Base-by-base conservation (phyloP, 2,329 filamentous ascomycete species). In the Cladosporium oxysporum region DNA sequence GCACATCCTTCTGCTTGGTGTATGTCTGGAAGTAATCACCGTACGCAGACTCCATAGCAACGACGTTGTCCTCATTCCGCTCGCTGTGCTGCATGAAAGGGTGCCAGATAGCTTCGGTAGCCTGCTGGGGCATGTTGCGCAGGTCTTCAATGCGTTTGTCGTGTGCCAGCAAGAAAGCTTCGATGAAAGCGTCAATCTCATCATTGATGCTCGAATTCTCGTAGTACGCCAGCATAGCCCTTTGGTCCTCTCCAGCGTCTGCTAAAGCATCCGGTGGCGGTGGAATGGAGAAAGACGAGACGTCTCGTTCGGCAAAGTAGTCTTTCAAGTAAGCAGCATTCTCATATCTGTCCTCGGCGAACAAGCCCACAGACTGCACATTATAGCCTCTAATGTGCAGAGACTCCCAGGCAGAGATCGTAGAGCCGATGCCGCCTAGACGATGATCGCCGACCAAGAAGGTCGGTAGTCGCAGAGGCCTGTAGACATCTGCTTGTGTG, bases 1-100 rank as follows among this genome's bases (percentile, higher is more conserved):
- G n/a, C 73, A 74, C 62, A 81, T 67, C 68, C 65, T 66, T 70
- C 29, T 71, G 66, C n/a, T 69, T 72, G 28, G 69, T 66, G 62
- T 74, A 79, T 0, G 88, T 88, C 73, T 94, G 90, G 76, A 95
- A 96, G 74, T 87, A 88, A 73, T 94, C 91, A 8, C 89, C 90
- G 66, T 90, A 85, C 0, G 92, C 92, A 0, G 91, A 94, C 75
- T 96, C 92, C 65, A 96, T 93, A 0, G 88, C 84, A 0, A 88
- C 84, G 55, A 96, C 91, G 16, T 87, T 86, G 1, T 87, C 78
- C 5, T 86, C 77, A 0, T 82, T 80, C 69, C 91, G 81, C 59
- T 85, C 82, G 49, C 86, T 86, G 68, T 96, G 92, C 71, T 96
- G 92, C 0, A 91, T 93, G 72, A 96, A 96, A 0, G 92, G 92